Base-by-base conservation (phyloP, 768 basidiomycete genomes). In the Panaeolus papilionaceus region DNA sequence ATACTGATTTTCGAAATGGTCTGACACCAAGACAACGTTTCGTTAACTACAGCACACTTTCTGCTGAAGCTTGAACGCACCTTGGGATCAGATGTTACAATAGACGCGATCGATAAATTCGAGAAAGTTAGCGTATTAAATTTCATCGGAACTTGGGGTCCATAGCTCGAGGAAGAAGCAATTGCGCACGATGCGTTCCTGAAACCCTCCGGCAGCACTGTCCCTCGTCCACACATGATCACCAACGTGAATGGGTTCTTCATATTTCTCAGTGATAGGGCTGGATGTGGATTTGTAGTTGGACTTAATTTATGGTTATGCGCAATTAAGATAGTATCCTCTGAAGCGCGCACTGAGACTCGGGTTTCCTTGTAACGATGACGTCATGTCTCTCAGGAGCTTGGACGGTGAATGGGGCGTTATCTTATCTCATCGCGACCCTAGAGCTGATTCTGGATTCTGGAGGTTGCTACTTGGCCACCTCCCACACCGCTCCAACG, bases 231-330 rank as follows among this genome's bases (percentile, higher is more conserved):
- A 58, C 6, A 58, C 54, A 33, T 58, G 54, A 16, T 58, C 54
- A 33, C 54, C 54, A 3, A 5, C 12, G 28, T 58, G 54, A 37
- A 58, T 58, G 8, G 54, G 12, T 28, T 58, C 54, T n/a, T 28
- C 11, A 12, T 58, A 58, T 37, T 49, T 58, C 37, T 58, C 28
- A 28, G 54, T 58, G 54, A 58, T 58, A 10, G 54, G 54, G 3
- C 54, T 28, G 11, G 54, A 58, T 1, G 54, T 58, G 12, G 54
- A 58, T 58, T 58, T 58, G 28, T 58, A 58, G 28, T 28, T 0
- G 14, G 12, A 58, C 54, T 3, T 58, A 33, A 7, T 45, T 16
- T 51, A 1, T 51, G 20, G 26, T 26, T 28, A 20, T 51, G 26
- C 45, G 1, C 23, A 23, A 14, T 40, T 14, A 40, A 40, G 14